Evolutionary conservation across 2,329 filamentous ascomycete species (phyloP), one percentile per base, ranked within the genome.

Genomic region (Saccharata proteae): DNA sequence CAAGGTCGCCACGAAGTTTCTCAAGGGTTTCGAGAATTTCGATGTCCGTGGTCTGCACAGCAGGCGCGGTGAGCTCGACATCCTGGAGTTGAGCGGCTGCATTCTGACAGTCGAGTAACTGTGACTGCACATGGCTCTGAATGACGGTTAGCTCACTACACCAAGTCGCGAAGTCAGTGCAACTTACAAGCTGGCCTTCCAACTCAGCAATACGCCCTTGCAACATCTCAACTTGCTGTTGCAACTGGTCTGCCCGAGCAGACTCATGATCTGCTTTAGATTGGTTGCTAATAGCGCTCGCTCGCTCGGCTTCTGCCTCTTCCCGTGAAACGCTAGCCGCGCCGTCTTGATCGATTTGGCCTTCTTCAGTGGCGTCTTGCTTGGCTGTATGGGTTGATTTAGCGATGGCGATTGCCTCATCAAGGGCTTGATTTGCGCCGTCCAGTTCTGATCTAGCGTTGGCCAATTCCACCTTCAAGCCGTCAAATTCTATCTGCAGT

Each of bases 161-260:
- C n/a, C n/a, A n/a, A n/a, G n/a, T n/a, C n/a, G n/a, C n/a, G n/a
- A n/a, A n/a, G n/a, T n/a, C n/a, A n/a, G n/a, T n/a, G n/a, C n/a
- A 29, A 47, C 55, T 47, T 50, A 53, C 54, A 16, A 63, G 68
- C 52, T 77, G 78, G 10, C 64, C 59, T 46, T 84, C 77, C 27
- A 71, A 68, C 42, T 79, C 75, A 3, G 67, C 62, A 6, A 78
- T 71, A 47, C 67, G 72, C 16, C 71, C 62, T 48, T 80, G 71
- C 2, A 75, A 66, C 13, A 58, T 58, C 16, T 71, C 61, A 12
- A 57, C 44, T 34, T 64, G 45, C 4, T 44, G 42, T 34, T 52
- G 45, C 16, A 64, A 42, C 28, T 40, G 40, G 10, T 54, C 47
- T 11, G 55, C 46, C 28, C 52, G 45, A 17, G 48, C 48, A 11